phyloP scores from a whole-genome alignment of 225 moss, liverwort and hornwort genomes.

The Bryoerythrophyllum caledonicum region DNA sequence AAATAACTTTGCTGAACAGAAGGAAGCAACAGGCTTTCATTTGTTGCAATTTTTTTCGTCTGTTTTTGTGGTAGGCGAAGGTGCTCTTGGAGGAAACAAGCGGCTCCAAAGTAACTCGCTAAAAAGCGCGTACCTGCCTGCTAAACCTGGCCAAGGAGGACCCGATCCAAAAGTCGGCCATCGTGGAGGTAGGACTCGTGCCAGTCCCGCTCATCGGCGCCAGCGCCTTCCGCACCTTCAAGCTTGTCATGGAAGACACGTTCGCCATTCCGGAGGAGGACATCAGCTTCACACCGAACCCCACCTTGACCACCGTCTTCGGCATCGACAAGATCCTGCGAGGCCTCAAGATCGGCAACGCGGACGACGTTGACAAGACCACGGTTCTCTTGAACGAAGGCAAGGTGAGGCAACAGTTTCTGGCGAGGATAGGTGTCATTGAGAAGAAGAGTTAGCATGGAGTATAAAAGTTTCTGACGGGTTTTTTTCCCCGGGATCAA shows the following conservation, averaged over 20 bases:
- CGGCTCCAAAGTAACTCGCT: conserved; percentile 68
- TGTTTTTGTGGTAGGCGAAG: conserved; percentile 51
- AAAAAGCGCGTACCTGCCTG: conserved; percentile 70
- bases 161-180: conserved; percentile 44
- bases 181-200: conserved; percentile 76
- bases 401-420: conserved; percentile 81
- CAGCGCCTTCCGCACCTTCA: conserved; percentile 82
- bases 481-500: conserved; percentile 3
- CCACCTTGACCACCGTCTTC: conserved; percentile 65
- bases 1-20: too few relatives aligned
- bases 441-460: conserved; percentile 49
- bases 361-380: conserved; percentile 61
- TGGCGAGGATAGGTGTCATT: conserved; percentile 81
- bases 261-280: conserved; percentile 65
- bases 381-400: conserved; percentile 71
- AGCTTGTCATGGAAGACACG: conserved; percentile 74
- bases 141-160: conserved; percentile 63
- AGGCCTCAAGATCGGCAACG: conserved; percentile 64
- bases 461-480: not conserved
- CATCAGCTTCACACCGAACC: conserved; percentile 43
- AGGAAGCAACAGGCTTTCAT: too few relatives aligned
- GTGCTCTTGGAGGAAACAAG: conserved; percentile 65
- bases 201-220: conserved; percentile 86
- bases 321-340: conserved; percentile 85
- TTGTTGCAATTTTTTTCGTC: too few relatives aligned